A percentile compares a stretch with the other conserved stretches of the same genome.
Conservation (phyloP, 2,329 filamentous ascomycete genomes). For the Trichoderma lentiforme region DNA sequence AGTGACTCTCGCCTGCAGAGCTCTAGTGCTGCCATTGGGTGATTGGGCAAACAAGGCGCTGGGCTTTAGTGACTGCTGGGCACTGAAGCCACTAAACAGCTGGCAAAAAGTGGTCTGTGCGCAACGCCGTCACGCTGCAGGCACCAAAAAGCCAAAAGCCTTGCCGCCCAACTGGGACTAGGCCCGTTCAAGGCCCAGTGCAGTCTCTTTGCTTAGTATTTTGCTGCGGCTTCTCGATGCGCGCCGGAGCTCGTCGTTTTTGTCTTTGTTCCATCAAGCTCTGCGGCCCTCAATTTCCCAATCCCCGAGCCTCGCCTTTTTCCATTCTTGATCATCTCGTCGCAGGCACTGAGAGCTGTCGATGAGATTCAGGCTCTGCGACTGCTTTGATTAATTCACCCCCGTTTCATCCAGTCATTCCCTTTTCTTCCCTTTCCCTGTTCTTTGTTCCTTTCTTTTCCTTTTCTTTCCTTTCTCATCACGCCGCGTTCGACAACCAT, state of each 20-base stretch:
- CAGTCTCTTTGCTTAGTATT: not conserved
- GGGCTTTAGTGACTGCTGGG: not conserved
- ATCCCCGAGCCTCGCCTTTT: not conserved
- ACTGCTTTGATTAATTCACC: not conserved
- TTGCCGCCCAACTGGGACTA: slow-evolving; percentile 13
- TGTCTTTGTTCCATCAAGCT: not conserved
- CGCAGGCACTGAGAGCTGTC: not conserved
- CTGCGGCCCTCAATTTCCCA: not conserved
- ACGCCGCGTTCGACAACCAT: not conserved
- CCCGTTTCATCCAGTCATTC: not conserved
- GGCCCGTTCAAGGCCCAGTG: not conserved
- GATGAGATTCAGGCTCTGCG: not conserved
- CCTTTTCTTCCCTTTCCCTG: not conserved
- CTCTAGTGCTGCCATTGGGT: not conserved
- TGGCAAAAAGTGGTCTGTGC: slow-evolving; percentile 11
- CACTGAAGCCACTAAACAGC: not conserved
- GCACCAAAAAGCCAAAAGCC: not conserved
- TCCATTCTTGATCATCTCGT: not conserved
- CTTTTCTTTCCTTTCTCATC: not conserved
- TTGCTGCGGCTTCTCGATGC: slow-evolving; percentile 4
- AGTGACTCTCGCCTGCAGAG: not conserved
- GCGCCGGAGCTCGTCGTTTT: slow-evolving; percentile 15
- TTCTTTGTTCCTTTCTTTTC: not conserved
- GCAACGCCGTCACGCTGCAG: not conserved
- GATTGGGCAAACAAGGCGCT: not conserved